Conservation (phyloP, 225 moss, liverwort and hornwort species). For the Pseudoscleropodium purum region DNA sequence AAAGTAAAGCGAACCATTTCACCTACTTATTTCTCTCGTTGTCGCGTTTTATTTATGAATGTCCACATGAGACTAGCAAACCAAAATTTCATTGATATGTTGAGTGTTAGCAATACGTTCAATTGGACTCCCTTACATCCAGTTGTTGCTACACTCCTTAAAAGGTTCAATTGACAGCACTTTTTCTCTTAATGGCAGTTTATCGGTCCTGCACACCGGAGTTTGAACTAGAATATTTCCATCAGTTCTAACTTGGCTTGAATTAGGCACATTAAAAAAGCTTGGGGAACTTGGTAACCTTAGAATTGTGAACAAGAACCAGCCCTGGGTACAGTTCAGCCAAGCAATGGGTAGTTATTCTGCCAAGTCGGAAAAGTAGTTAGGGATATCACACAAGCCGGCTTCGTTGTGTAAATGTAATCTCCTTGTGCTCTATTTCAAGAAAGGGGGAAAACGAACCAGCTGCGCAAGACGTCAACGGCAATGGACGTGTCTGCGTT, state of each 20-base stretch:
- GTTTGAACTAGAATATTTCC: not conserved
- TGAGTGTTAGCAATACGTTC: not conserved
- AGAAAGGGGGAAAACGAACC: not conserved
- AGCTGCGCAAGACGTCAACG: not conserved
- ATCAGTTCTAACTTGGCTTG: not conserved
- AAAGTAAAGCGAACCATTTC: not conserved
- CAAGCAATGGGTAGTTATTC: not conserved
- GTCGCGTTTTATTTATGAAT: not conserved
- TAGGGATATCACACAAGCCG: not conserved
- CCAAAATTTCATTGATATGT: not conserved
- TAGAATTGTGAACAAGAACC: not conserved
- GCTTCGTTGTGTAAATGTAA: not conserved
- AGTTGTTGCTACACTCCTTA: not conserved
- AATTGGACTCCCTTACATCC: not conserved
- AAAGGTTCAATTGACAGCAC: not conserved
- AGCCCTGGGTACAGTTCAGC: not conserved
- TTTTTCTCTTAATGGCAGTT: not conserved
- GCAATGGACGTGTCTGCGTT: conserved; percentile 33
- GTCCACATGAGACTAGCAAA: not conserved
- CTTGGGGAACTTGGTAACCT: not conserved
- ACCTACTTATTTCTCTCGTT: not conserved
- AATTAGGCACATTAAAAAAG: not conserved
- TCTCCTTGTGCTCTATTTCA: not conserved
- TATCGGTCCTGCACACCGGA: not conserved
- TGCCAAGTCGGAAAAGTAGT: not conserved